Evolutionary conservation across 345 rosid species (phyloP).

Genomic region (Turritis glabra): DNA sequence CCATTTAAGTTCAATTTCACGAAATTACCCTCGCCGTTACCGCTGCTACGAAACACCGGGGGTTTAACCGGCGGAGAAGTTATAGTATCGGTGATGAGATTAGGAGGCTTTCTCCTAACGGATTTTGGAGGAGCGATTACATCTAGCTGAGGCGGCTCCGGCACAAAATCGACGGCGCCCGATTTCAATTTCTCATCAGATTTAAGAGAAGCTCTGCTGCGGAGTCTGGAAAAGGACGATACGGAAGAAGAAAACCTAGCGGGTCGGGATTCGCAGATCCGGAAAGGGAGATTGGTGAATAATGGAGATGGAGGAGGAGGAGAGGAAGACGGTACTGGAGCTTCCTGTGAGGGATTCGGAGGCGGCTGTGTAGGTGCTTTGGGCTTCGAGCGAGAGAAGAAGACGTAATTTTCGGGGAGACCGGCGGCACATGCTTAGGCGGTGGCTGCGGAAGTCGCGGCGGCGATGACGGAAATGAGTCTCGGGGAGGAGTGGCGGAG

Average conservation of each 20-base stretch:
- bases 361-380: conserved; percentile 33
- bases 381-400: conserved; percentile 37
- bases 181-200: conserved; percentile 27
- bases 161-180: not conserved
- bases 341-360: conserved; percentile 21
- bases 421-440: not conserved
- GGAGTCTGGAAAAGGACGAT: conserved; percentile 64
- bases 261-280: conserved; percentile 55
- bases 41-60: conserved; percentile 42
- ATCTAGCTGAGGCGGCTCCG: conserved; percentile 2
- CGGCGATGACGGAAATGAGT: conserved; percentile 33
- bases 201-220: conserved; percentile 45
- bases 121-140: conserved; percentile 29
- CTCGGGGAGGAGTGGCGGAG: conserved; percentile 89
- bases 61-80: conserved; percentile 52
- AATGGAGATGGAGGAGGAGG: conserved; percentile 33
- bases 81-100: conserved; percentile 49
- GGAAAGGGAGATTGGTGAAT: conserved; percentile 54
- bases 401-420: conserved; percentile 19
- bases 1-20: conserved; percentile 73
- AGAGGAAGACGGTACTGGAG: conserved; percentile 29
- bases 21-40: conserved; percentile 72
- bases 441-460: conserved; percentile 9
- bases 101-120: conserved; percentile 50
- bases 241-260: conserved; percentile 59